Evolutionary conservation across 352 stramenopile genomes (phyloP).

Genomic region (Halophytophthora batemanensis): DNA sequence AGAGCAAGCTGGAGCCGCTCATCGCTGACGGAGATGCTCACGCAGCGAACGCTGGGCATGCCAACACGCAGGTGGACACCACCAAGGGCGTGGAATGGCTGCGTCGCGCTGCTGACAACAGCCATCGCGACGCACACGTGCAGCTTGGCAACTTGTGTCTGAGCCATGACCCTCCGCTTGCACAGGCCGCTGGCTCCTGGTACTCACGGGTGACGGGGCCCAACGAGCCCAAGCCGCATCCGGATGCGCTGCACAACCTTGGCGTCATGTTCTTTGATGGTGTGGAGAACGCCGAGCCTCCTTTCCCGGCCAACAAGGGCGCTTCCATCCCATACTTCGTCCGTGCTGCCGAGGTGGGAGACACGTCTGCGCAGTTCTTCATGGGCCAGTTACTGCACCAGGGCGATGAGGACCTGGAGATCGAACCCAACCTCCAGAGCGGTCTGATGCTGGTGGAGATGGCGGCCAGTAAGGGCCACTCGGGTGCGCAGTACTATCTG

Average conservation of each 20-base stretch:
- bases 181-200: constrained; percentile 65
- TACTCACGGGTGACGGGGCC: constrained; percentile 57
- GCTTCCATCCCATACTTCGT: constrained; percentile 78
- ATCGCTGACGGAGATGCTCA: constrained; percentile 15
- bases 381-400: constrained; percentile 82
- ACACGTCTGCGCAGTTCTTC: constrained; percentile 82
- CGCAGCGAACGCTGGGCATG: constrained; percentile 9
- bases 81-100: constrained; percentile 81
- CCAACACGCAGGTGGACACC: constrained; percentile 38
- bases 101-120: constrained; percentile 71
- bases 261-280: constrained; percentile 76
- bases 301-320: constrained; percentile 50
- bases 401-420: constrained; percentile 65
- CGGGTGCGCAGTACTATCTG: constrained; percentile 75
- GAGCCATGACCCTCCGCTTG: constrained; percentile 73
- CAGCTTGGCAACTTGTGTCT: constrained; percentile 80
- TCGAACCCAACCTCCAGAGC: constrained; percentile 59
- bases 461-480: constrained; percentile 65
- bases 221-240: constrained; percentile 52
- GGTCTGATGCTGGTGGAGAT: constrained; percentile 77
- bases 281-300: constrained; percentile 65
- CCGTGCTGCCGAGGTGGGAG: constrained; percentile 67
- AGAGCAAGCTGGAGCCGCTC: constrained; percentile 47
- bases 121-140: constrained; percentile 74
- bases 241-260: constrained; percentile 84